Base-by-base conservation (phyloP, 2,329 filamentous ascomycete genomes). In the Chaetomiaceae sp. region DNA sequence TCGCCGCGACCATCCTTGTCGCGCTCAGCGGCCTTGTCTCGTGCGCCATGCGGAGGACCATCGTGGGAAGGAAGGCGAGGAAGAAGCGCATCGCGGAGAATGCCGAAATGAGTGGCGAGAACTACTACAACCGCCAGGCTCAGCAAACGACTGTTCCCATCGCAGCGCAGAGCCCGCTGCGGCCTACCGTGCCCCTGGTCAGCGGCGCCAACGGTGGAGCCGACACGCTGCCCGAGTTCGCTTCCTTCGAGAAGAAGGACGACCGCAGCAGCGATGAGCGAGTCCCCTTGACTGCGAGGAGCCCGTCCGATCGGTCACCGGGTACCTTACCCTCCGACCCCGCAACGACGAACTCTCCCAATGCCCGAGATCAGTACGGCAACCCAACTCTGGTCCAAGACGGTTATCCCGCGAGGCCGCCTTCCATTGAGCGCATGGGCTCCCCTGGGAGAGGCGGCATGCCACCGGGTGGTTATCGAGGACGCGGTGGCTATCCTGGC, bases 101-200 rank as follows among this genome's bases (percentile, higher is more conserved):
- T 62, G 88, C 90, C 7, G 90, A 97, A 63, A 97, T 97, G 90
- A 97, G 87, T 63, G 91, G 91, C 22, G 83, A 93, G 59, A 93
- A 90, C 61, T 96, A 85, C 64, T 96, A 94, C 67, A 85, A 83
- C 59, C 76, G 83, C 49, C 79, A 84, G 65, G 75, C 71, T 30
- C 74, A 79, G 51, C 68, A 80, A 50, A 18, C 29, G 3, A 62
- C 72, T 29, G 58, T 66, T 32, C 63, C 67, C 7, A 63, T 64
- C 8, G 61, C 63, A 3, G 63, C 68, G 2, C 62, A 68, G 4
- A 61, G 62, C 5, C 64, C 68, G 26, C 68, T 73, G 52, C 75
- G 84, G 52, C 77, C 81, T 7, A 79, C 79, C 17, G 67, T 81
- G 43, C 76, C 81, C 8, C 67, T 77, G 37, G 64, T 80, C 18